These are phyloP conservation scores for Aspergillus kassunensis DNA, from an alignment of 495 filamentous ascomycete species.

Conservation along the genomic window DNA sequence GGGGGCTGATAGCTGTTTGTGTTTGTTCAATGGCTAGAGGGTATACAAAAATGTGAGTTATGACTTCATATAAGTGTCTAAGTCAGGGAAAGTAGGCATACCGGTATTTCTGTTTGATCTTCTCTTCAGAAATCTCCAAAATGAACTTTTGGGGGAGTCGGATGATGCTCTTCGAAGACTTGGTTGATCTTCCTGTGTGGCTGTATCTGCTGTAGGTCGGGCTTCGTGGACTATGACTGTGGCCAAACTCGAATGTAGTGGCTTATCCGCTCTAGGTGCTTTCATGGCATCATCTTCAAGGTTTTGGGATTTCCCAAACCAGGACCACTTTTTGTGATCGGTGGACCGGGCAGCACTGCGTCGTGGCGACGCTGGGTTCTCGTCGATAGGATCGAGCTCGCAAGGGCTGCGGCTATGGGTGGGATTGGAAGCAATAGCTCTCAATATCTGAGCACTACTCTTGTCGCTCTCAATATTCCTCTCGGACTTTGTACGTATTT, in stretches of 20 bases:
- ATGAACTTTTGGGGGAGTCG: conserved; percentile 13
- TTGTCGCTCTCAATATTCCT: conserved; percentile 4
- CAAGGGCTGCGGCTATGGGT: conserved; percentile 17
- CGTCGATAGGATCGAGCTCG: conserved; percentile 30
- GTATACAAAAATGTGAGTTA: background rate
- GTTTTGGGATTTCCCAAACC: conserved; percentile 59
- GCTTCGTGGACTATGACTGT: conserved; percentile 27
- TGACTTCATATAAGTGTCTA: background rate
- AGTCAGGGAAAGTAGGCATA: conserved; percentile 11
- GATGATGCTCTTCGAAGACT: conserved; percentile 3
- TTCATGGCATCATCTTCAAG: conserved; percentile 23
- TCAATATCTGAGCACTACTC: background rate
- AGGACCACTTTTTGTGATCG: conserved; percentile 56
- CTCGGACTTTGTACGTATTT: conserved; percentile 30
- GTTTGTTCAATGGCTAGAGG: conserved; percentile 5
- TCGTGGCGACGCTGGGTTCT: conserved; percentile 28
- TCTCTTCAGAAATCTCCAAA: conserved; percentile 34
- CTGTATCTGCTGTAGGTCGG: conserved; percentile 2
- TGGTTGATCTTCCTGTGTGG: conserved; percentile 7
- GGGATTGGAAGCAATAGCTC: conserved; percentile 15
- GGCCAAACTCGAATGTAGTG: conserved; percentile 23
- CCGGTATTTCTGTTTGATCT: conserved; percentile 26
- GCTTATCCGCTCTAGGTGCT: conserved; percentile 14
- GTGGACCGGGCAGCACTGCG: conserved; percentile 19
- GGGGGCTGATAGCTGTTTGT: conserved; percentile 3